These are phyloP conservation scores for Aphanocladium album DNA, from an alignment of 2,329 filamentous ascomycete genomes.

Conservation along the genomic window DNA sequence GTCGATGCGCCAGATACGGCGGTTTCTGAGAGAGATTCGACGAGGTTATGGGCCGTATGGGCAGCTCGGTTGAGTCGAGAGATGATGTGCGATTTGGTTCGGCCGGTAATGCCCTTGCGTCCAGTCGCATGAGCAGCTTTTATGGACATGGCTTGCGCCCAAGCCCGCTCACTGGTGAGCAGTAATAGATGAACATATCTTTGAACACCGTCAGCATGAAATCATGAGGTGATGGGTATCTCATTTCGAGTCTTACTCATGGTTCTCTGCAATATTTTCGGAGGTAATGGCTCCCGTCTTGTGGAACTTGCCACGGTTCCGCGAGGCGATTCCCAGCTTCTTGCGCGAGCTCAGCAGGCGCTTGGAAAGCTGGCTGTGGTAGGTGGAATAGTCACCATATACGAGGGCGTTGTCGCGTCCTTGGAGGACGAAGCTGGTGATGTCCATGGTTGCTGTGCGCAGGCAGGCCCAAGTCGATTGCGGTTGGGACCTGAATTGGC, in stretches of 20 bases:
- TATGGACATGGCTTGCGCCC: constrained; percentile 94
- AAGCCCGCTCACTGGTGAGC: constrained; percentile 82
- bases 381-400: constrained; percentile 82
- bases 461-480: constrained; percentile 3
- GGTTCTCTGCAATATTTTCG: constrained; percentile 67
- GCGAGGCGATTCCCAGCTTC: constrained; percentile 78
- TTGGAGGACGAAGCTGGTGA: constrained; percentile 77
- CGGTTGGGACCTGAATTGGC: constrained; percentile 5
- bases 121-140: constrained; percentile 78
- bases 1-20: constrained; percentile 59
- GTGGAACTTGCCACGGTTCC: constrained; percentile 80
- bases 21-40: constrained; percentile 59
- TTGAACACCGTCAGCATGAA: neutral
- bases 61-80: constrained; percentile 80
- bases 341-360: constrained; percentile 78
- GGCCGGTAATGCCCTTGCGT: constrained; percentile 71
- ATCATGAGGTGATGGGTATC: neutral
- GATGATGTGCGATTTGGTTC: constrained; percentile 80
- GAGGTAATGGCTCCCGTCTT: constrained; percentile 66
- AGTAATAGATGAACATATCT: constrained; percentile 77
- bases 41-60: constrained; percentile 62
- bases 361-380: constrained; percentile 73
- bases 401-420: constrained; percentile 79
- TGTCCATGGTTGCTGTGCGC: constrained; percentile 60
- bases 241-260: constrained; percentile 57